phyloP scores from a whole-genome alignment of 2,329 filamentous ascomycete genomes.

The Fusarium subglutinans region DNA sequence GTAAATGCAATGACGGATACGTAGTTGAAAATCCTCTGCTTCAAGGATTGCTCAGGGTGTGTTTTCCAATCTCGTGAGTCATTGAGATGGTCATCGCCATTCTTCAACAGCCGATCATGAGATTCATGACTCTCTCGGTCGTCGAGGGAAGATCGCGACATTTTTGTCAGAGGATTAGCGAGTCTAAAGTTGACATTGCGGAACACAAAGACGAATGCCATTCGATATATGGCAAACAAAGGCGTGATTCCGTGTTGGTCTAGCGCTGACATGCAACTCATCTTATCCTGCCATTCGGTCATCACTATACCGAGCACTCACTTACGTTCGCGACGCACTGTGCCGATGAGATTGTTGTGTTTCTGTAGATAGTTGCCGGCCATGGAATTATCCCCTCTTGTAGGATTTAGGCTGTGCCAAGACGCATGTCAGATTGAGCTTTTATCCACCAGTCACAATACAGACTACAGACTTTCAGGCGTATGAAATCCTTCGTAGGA shows the following conservation, averaged over 20 bases:
- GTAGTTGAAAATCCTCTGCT: neutral
- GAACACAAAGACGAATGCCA: neutral
- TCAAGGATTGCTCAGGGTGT: too few species aligned
- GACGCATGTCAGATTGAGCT: neutral
- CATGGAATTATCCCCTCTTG: neutral
- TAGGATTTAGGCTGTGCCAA: neutral
- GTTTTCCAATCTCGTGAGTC: neutral
- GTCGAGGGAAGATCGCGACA: neutral
- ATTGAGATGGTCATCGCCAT: neutral
- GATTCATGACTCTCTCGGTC: neutral
- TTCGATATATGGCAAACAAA: neutral
- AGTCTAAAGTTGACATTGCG: rapidly evolving
- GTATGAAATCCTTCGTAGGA: neutral
- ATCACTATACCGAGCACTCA: neutral
- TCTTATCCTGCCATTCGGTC: neutral
- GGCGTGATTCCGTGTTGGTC: neutral
- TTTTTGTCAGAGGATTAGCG: neutral
- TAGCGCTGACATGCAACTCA: neutral
- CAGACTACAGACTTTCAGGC: neutral
- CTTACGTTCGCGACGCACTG: neutral
- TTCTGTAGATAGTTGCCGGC: neutral
- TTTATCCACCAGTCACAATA: neutral
- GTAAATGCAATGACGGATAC: neutral
- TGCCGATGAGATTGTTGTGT: neutral
- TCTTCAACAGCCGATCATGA: neutral